Percentiles rank a stretch among this genome's conserved stretches.
Conservation (phyloP, 164 flowering plant genomes). For the Magnolia sinica region DNA sequence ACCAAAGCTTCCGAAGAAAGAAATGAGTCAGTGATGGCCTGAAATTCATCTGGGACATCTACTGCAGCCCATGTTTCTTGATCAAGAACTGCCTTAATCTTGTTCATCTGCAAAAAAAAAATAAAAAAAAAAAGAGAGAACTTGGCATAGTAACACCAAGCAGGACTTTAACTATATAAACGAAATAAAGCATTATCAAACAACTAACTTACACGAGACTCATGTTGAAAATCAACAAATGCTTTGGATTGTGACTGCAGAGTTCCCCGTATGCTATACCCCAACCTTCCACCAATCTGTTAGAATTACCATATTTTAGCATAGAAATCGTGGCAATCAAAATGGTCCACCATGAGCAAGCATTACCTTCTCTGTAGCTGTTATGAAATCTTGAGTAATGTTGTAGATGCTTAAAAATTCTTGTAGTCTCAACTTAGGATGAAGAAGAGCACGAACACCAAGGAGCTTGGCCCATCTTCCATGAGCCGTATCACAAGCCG, state of each 20-base stretch:
- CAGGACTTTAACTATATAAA: not conserved
- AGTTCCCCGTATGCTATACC: constrained; percentile 93
- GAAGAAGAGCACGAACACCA: constrained; percentile 87
- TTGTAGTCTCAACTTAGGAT: constrained; percentile 80
- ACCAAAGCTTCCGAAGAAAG: constrained; percentile 34
- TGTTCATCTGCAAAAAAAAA: constrained; percentile 55
- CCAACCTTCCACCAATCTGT: constrained; percentile 98
- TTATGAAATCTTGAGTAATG: constrained; percentile 86
- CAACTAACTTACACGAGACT: constrained; percentile 65
- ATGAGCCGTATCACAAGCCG: constrained; percentile 99
- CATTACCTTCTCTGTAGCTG: constrained; percentile 86
- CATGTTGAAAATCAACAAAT: constrained; percentile 91
- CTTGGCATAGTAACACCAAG: not conserved
- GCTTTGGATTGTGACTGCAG: constrained; percentile 96
- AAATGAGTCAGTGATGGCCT: constrained; percentile 55
- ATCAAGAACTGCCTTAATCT: constrained; percentile 92
- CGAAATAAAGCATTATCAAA: not conserved
- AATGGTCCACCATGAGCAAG: constrained; percentile 3
- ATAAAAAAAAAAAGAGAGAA: not conserved
- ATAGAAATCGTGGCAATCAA: not conserved
- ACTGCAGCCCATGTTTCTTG: constrained; percentile 97
- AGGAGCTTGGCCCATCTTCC: constrained; percentile 99
- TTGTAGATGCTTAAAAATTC: constrained; percentile 82
- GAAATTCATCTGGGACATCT: constrained; percentile 96
- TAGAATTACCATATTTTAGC: constrained; percentile 19